Percentiles rank a stretch among this genome's conserved stretches.
Conservation (phyloP, 2,329 filamentous ascomycete genomes). For the Cercospora sp. region DNA sequence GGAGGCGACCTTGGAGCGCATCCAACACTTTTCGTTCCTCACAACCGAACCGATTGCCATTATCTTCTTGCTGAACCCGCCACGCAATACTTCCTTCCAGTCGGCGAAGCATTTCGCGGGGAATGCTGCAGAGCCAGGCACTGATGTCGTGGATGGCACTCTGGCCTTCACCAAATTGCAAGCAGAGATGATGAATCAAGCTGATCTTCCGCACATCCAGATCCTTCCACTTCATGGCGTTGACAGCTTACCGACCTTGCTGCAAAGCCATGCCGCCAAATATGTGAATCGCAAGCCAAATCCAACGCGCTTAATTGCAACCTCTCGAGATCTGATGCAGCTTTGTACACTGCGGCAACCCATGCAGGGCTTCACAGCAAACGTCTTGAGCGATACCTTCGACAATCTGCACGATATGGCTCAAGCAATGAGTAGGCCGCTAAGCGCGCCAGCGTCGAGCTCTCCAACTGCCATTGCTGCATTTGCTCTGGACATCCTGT, state of each 20-base stretch:
- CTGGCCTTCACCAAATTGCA: conserved; percentile 34
- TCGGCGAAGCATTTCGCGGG: conserved; percentile 18
- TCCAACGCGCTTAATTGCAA: neutral
- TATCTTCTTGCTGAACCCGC: conserved; percentile 34
- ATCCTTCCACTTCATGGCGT: conserved; percentile 32
- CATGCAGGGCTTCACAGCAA: conserved; percentile 6
- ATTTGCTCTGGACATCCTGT: conserved; percentile 12
- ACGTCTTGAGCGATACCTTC: conserved; percentile 16
- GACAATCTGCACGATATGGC: conserved; percentile 13
- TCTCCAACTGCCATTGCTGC: conserved; percentile 16
- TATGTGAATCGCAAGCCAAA: neutral
- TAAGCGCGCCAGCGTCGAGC: conserved; percentile 6
- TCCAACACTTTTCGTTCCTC: conserved; percentile 36
- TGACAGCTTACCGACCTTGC: conserved; percentile 26
- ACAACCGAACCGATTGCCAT: conserved; percentile 36
- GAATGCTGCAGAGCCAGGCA: neutral
- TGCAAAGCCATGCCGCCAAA: conserved; percentile 23
- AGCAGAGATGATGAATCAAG: conserved; percentile 26
- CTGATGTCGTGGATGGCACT: conserved; percentile 17
- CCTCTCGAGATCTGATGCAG: conserved; percentile 7
- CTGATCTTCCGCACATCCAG: conserved; percentile 30
- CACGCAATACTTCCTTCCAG: conserved; percentile 19
- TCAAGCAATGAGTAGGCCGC: neutral
- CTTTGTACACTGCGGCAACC: conserved; percentile 12
- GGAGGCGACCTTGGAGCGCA: conserved; percentile 32